phyloP scores from a whole-genome alignment of 768 basidiomycete species.

The Tylopilus sp. region DNA sequence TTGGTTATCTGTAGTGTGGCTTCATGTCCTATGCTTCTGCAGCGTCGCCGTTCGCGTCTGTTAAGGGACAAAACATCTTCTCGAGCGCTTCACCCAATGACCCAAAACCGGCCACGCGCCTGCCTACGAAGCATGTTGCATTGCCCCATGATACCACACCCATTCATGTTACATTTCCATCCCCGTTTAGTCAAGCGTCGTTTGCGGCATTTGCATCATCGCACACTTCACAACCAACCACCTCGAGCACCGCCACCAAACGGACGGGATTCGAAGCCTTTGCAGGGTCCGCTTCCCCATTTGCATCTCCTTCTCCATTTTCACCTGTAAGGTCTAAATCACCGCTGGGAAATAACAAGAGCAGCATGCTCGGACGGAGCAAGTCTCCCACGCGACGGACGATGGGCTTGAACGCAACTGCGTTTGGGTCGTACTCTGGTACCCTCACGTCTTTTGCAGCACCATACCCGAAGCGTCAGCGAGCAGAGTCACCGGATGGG shows the following conservation, averaged over 20 bases:
- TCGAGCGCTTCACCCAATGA: constrained; percentile 18
- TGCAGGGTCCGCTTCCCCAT: constrained; percentile 49
- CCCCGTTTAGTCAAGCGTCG: constrained; percentile 20
- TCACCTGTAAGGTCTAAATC: constrained; percentile 45
- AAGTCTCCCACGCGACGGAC: constrained; percentile 55
- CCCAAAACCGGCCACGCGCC: constrained; percentile 31
- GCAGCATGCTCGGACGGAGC: constrained; percentile 34
- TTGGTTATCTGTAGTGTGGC: constrained; percentile 48
- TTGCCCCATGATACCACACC: constrained; percentile 21
- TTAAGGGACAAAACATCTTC: constrained; percentile 64
- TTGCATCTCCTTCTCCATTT: constrained; percentile 37
- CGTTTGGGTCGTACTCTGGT: constrained; percentile 62
- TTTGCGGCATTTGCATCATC: constrained; percentile 19
- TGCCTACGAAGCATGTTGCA: constrained; percentile 18
- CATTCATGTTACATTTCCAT: constrained; percentile 20
- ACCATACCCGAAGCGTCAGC: constrained; percentile 52
- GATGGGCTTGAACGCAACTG: constrained; percentile 39
- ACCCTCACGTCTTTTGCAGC: constrained; percentile 36
- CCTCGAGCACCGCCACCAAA: constrained; percentile 41
- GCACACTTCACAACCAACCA: constrained; percentile 17
- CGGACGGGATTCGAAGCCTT: constrained; percentile 58
- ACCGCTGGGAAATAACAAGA: constrained; percentile 36
- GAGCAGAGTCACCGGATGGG: constrained; percentile 47
- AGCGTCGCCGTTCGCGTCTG: constrained; percentile 68
- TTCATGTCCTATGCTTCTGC: constrained; percentile 80